phyloP scores from a whole-genome alignment of 1,284 basidiomycete species.

The Pseudozyma flocculosa region DNA sequence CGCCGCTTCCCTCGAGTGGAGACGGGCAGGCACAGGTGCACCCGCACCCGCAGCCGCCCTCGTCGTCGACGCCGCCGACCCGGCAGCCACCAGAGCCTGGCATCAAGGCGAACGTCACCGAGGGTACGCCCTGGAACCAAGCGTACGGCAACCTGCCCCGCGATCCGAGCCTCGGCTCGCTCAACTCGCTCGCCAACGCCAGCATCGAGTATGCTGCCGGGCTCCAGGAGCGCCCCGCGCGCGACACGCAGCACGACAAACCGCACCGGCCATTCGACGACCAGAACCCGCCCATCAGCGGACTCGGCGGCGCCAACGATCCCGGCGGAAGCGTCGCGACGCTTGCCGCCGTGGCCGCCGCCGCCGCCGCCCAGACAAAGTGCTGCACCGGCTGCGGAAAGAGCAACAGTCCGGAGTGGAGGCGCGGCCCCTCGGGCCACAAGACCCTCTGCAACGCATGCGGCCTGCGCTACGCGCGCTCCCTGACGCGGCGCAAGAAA shows the following conservation, averaged over 20 bases:
- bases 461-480: conserved; percentile 53
- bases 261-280: neutral
- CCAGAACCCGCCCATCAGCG: neutral
- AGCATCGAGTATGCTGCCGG: conserved; percentile 23
- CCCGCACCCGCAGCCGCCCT: neutral
- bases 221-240: too few species aligned
- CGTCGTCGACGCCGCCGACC: too few species aligned
- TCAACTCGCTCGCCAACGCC: conserved; percentile 13
- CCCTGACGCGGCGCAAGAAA: conserved; percentile 43
- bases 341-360: conserved; percentile 16
- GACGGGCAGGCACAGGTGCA: neutral
- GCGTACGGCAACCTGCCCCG: neutral
- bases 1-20: neutral
- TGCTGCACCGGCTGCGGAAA: conserved; percentile 57
- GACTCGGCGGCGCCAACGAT: conserved; percentile 1
- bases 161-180: neutral
- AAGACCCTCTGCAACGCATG: conserved; percentile 57
- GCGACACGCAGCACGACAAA: neutral
- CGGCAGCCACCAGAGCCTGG: too few species aligned
- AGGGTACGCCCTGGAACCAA: neutral
- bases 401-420: conserved; percentile 84
- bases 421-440: conserved; percentile 64
- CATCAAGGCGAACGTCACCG: neutral
- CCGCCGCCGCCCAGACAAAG: conserved; percentile 26
- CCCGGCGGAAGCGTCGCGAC: conserved; percentile 13